Conservation (phyloP, 2,329 filamentous ascomycete species). For the Diaporthe eres region DNA sequence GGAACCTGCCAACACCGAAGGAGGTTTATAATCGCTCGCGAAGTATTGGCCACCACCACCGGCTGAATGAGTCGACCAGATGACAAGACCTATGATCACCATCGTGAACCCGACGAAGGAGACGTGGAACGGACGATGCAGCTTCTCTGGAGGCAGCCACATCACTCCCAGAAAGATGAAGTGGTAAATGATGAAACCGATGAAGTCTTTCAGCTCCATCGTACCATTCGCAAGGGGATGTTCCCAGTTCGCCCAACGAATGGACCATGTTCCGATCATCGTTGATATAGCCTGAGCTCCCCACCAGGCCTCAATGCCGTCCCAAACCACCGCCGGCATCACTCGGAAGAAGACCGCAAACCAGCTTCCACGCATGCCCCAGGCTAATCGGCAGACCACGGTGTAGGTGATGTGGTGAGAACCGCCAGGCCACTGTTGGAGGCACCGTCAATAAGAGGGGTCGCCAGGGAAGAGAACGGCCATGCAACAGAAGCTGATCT, state of each 20-base stretch:
- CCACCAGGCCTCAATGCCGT: conserved; percentile 37
- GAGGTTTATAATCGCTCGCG: conserved; percentile 21
- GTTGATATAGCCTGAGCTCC: conserved; percentile 33
- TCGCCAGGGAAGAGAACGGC: neutral
- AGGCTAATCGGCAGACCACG: conserved; percentile 21
- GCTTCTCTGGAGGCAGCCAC: conserved; percentile 37
- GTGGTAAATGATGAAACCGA: conserved; percentile 35
- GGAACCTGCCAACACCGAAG: conserved; percentile 32
- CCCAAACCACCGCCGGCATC: conserved; percentile 36
- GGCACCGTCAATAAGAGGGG: neutral
- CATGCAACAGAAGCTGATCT: neutral
- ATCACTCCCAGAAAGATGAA: conserved; percentile 28
- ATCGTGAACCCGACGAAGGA: conserved; percentile 25
- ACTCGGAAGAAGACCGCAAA: conserved; percentile 35
- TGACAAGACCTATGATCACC: conserved; percentile 31
- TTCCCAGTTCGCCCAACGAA: conserved; percentile 21
- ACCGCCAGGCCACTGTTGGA: conserved; percentile 32
- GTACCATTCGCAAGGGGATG: conserved; percentile 31
- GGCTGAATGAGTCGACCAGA: conserved; percentile 33
- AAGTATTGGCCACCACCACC: conserved; percentile 31
- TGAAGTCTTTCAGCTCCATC: conserved; percentile 35
- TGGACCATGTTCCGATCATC: conserved; percentile 35
- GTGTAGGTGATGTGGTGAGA: conserved; percentile 36
- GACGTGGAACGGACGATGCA: conserved; percentile 34
- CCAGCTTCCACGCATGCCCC: conserved; percentile 35